Percentiles rank a stretch among this genome's conserved stretches.
Conservation (phyloP, 2,329 filamentous ascomycete species). For the Exserohilum turcica region DNA sequence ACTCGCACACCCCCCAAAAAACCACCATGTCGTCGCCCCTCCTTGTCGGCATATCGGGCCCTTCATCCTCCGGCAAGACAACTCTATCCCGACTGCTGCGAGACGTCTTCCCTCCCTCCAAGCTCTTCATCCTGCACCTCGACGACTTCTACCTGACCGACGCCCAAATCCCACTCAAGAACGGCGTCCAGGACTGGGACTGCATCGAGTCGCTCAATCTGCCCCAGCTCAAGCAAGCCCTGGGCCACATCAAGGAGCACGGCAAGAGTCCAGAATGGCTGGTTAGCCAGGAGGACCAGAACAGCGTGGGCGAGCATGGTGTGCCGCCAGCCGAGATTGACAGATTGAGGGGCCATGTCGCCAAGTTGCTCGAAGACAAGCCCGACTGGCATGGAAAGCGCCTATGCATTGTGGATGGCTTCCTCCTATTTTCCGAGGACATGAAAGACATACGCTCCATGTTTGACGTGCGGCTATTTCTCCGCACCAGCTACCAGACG, state of each 20-base stretch:
- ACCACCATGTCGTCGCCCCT: slow-evolving; percentile 48
- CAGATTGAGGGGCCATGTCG: slow-evolving; percentile 35
- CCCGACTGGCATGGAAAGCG: slow-evolving; percentile 24
- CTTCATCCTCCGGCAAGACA: slow-evolving; percentile 93
- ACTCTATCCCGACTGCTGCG: slow-evolving; percentile 85
- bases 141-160: slow-evolving; percentile 95
- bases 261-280: slow-evolving; percentile 62
- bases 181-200: slow-evolving; percentile 84
- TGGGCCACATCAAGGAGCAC: slow-evolving; percentile 71
- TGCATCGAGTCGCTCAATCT: slow-evolving; percentile 80
- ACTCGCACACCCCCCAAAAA: neutral
- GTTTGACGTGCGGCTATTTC: slow-evolving; percentile 78
- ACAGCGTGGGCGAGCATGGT: slow-evolving; percentile 54
- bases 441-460: slow-evolving; percentile 59
- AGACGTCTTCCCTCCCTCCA: slow-evolving; percentile 69
- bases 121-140: slow-evolving; percentile 83
- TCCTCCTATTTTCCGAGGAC: slow-evolving; percentile 75
- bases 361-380: slow-evolving; percentile 11
- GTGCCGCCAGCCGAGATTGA: slow-evolving; percentile 44
- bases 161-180: slow-evolving; percentile 62
- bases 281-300: slow-evolving; percentile 64
- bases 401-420: slow-evolving; percentile 80
- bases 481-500: slow-evolving; percentile 66
- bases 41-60: slow-evolving; percentile 82
- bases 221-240: slow-evolving; percentile 66